These are phyloP conservation scores for Naematelia aurantialba DNA, from an alignment of 768 basidiomycete species.

Conservation along the genomic window DNA sequence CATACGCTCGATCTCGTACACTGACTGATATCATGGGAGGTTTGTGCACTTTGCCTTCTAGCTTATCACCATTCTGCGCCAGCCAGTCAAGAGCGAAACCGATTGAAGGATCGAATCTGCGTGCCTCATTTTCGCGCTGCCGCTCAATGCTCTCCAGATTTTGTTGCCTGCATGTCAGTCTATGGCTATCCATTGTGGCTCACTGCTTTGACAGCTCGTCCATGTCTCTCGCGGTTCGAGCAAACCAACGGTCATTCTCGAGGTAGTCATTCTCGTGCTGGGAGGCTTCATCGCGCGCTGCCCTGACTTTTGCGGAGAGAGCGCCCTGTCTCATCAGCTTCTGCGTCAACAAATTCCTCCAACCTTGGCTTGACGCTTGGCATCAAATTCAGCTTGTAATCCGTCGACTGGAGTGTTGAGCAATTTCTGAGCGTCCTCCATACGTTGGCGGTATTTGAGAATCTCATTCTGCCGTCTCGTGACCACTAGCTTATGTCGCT, in stretches of 20 bases:
- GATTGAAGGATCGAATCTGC: slow-evolving; percentile 55
- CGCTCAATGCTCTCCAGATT: slow-evolving; percentile 23
- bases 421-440: slow-evolving; percentile 5
- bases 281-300: background rate
- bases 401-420: background rate
- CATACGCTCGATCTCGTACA: slow-evolving; percentile 63
- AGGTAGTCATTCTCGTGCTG: background rate
- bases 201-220: background rate
- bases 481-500: background rate
- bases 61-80: slow-evolving; percentile 57
- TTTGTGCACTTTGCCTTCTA: slow-evolving; percentile 79
- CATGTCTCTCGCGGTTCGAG: slow-evolving; percentile 22
- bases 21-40: slow-evolving; percentile 72
- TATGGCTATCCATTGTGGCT: background rate
- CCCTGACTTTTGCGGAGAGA: background rate
- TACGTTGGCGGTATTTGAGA: background rate
- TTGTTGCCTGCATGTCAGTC: slow-evolving; percentile 16
- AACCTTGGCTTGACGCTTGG: background rate
- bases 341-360: background rate
- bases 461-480: background rate
- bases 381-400: slow-evolving; percentile 47
- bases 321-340: background rate
- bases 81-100: slow-evolving; percentile 42
- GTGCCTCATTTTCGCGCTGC: slow-evolving; percentile 55
- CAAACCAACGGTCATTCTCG: slow-evolving; percentile 1